A percentile compares a stretch with the other conserved stretches of the same genome.
Evolutionary conservation across 139 green algal genomes (phyloP).

Genomic region (Penium margaritaceum): DNA sequence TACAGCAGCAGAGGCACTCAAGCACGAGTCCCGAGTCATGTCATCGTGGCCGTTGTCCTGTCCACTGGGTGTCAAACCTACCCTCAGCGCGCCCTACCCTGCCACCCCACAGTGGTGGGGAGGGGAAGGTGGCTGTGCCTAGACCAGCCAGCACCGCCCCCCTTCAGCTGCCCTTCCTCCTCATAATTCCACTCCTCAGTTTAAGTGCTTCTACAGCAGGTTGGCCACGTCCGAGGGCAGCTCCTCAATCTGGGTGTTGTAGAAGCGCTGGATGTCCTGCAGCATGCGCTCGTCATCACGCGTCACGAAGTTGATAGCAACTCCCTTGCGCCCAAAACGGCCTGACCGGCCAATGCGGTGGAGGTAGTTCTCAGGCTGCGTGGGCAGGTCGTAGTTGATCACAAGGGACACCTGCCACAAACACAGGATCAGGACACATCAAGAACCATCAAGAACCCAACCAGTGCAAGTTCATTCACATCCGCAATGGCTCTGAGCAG

Average conservation of each 20-base stretch:
- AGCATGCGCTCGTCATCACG: constrained; percentile 89
- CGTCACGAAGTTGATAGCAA: constrained; percentile 99
- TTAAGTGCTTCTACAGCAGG: constrained; percentile 74
- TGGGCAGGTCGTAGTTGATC: constrained; percentile 99
- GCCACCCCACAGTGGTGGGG: no score
- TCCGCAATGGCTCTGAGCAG: no score
- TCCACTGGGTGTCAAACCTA: no score
- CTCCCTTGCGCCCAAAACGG: constrained; percentile 93
- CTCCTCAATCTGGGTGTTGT: constrained; percentile 98
- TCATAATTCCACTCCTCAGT: no score
- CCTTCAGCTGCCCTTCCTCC: neutral
- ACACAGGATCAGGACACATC: no score
- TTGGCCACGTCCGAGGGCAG: constrained; percentile 93
- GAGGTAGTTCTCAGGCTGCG: constrained; percentile 99
- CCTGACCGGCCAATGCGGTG: constrained; percentile 90
- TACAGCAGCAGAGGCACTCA: no score
- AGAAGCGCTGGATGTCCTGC: constrained; percentile 96
- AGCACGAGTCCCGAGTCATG: no score
- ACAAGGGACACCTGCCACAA: constrained; percentile 49
- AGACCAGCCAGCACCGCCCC: neutral
- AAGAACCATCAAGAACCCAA: no score
- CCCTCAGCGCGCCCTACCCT: no score
- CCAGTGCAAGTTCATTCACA: no score
- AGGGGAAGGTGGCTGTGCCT: neutral
- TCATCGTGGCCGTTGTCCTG: no score